Conservation (phyloP, 2,329 filamentous ascomycete species). For the Fusarium kyushuense region DNA sequence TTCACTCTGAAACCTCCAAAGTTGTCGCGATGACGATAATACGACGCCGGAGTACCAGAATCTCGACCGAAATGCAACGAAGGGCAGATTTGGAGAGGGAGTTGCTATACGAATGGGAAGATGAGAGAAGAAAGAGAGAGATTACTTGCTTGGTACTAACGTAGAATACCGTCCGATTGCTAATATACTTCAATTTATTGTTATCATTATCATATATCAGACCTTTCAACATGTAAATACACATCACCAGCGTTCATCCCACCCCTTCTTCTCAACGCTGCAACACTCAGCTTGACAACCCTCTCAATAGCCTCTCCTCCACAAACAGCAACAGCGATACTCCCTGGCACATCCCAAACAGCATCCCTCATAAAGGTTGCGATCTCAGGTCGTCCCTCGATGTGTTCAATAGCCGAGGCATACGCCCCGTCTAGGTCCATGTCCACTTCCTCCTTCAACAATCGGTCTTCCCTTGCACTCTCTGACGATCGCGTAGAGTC, state of each 20-base stretch:
- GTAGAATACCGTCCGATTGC: too few species aligned
- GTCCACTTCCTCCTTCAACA: constrained; percentile 45
- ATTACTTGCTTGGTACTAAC: too few species aligned
- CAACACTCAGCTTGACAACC: constrained; percentile 35
- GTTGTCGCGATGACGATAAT: too few species aligned
- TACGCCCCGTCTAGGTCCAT: constrained; percentile 35
- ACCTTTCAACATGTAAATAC: constrained; percentile 42
- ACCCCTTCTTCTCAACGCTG: constrained; percentile 20
- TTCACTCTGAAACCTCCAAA: background rate
- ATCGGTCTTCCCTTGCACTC: constrained; percentile 36
- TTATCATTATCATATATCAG: constrained; percentile 37
- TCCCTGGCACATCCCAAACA: constrained; percentile 30
- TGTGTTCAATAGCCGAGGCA: constrained; percentile 36
- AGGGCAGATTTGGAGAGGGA: too few species aligned
- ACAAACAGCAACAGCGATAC: constrained; percentile 42
- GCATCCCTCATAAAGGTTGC: constrained; percentile 35
- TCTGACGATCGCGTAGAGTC: constrained; percentile 35
- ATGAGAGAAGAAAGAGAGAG: too few species aligned
- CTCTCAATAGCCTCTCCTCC: constrained; percentile 40
- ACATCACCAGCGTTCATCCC: constrained; percentile 29
- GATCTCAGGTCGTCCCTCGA: constrained; percentile 43
- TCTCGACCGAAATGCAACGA: background rate
- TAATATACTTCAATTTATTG: background rate
- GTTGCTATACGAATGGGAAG: too few species aligned
- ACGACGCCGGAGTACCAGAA: too few species aligned